These are phyloP conservation scores for Phytophthora hibernalis DNA, from an alignment of 352 stramenopile species.

Conservation along the genomic window DNA sequence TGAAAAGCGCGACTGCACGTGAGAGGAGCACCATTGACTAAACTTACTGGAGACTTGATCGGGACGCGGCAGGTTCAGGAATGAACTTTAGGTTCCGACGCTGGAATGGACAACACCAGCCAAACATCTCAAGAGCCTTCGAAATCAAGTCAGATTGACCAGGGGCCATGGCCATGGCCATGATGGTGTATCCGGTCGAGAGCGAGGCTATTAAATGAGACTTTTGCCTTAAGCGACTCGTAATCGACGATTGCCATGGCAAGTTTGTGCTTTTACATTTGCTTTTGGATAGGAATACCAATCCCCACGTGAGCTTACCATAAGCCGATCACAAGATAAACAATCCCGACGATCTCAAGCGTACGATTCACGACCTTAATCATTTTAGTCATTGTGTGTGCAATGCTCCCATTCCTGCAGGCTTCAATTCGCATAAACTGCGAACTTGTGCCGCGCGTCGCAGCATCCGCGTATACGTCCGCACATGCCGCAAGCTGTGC, in stretches of 20 bases:
- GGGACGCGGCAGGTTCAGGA: slow-evolving; percentile 24
- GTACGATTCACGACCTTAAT: background rate
- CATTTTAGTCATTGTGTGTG: background rate
- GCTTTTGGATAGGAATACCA: background rate
- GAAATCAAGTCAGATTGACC: slow-evolving; percentile 14
- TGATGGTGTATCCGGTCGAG: background rate
- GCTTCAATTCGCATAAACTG: background rate
- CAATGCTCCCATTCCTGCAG: slow-evolving; percentile 1
- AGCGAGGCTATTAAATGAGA: background rate
- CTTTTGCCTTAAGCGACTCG: too few relatives aligned
- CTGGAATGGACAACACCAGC: slow-evolving; percentile 6
- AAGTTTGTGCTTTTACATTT: background rate
- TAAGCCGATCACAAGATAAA: slow-evolving; percentile 2
- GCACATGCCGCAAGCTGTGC: background rate
- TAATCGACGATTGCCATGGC: background rate
- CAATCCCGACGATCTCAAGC: background rate
- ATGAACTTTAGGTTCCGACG: slow-evolving; percentile 12
- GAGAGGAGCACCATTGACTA: slow-evolving; percentile 27
- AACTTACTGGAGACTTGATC: slow-evolving; percentile 16
- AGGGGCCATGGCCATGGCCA: too few relatives aligned
- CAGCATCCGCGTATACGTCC: background rate
- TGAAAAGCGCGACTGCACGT: slow-evolving; percentile 22
- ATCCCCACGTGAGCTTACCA: too few relatives aligned
- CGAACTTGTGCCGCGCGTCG: too few relatives aligned
- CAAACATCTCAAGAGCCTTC: background rate